phyloP scores from a whole-genome alignment of 148 eudicot species.

The Chenopodium album region DNA sequence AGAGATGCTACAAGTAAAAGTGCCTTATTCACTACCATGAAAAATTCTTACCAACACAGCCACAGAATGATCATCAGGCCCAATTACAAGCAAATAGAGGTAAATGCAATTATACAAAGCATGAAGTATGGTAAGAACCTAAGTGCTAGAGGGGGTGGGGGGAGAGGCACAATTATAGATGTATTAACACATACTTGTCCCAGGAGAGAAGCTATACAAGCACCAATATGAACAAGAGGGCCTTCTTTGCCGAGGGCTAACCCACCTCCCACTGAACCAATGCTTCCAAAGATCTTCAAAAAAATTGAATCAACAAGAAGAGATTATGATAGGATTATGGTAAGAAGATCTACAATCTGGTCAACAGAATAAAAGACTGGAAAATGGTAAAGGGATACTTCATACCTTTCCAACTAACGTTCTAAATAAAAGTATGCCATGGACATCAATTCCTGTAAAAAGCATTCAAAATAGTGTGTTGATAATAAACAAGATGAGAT shows the following conservation, averaged over 20 bases:
- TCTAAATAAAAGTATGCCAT: conserved; percentile 90
- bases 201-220: conserved; percentile 97
- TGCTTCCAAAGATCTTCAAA: conserved; percentile 88
- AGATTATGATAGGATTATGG: not conserved
- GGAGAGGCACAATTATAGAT: not conserved
- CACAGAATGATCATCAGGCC: not conserved
- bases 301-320: not conserved
- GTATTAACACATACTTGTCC: conserved; percentile 68
- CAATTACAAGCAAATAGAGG: not conserved
- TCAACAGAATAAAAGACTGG: not conserved
- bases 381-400: conserved; percentile 13
- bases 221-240: conserved; percentile 97
- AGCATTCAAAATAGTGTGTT: conserved; percentile 12
- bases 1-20: not conserved
- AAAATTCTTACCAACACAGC: not conserved
- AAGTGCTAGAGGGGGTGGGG: not conserved
- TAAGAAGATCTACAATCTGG: not conserved
- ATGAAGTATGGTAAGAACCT: not conserved
- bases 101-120: not conserved
- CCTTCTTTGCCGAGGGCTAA: conserved; percentile 99
- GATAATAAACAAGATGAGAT: conserved; percentile 4
- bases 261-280: conserved; percentile 99
- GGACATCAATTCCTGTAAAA: conserved; percentile 83
- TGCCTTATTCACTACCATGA: not conserved
- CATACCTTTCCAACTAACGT: conserved; percentile 92